These are phyloP conservation scores for Phytopythium mirpurense DNA, from an alignment of 352 stramenopile species.

Conservation along the genomic window DNA sequence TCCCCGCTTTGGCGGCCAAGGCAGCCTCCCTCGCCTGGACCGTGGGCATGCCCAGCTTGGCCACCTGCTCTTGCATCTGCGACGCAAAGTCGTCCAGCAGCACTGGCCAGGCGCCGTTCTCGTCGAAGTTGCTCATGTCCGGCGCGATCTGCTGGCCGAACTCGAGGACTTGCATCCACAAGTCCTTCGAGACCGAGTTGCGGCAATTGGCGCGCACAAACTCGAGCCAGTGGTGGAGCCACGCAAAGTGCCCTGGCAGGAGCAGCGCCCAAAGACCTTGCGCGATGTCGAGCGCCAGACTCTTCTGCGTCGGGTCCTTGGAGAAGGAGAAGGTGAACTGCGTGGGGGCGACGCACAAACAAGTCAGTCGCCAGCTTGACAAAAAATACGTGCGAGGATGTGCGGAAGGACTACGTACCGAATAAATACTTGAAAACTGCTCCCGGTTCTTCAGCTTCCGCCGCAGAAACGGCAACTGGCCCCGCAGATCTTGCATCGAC, in stretches of 20 bases:
- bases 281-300: conserved; percentile 65
- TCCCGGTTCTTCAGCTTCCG: conserved; percentile 34
- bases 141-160: conserved; percentile 68
- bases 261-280: conserved; percentile 70
- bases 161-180: conserved; percentile 84
- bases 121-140: conserved; percentile 82
- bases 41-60: conserved; percentile 24
- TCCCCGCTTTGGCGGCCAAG: conserved; percentile 14
- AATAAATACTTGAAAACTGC: conserved; percentile 81
- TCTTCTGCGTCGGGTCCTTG: conserved; percentile 83
- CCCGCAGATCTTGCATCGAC: conserved; percentile 47
- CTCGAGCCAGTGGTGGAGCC: conserved; percentile 60
- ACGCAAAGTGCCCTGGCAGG: conserved; percentile 55
- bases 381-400: conserved; percentile 1
- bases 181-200: conserved; percentile 79
- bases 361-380: neutral
- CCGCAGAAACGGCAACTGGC: conserved; percentile 45
- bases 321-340: conserved; percentile 82
- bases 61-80: conserved; percentile 56
- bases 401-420: conserved; percentile 52
- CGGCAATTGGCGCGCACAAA: conserved; percentile 61
- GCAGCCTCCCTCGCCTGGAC: conserved; percentile 39
- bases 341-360: neutral
- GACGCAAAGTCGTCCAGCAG: conserved; percentile 81
- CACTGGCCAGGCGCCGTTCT: conserved; percentile 84